Evolutionary conservation across 2,329 filamentous ascomycete species (phyloP).

Genomic region (Amphichorda felina): DNA sequence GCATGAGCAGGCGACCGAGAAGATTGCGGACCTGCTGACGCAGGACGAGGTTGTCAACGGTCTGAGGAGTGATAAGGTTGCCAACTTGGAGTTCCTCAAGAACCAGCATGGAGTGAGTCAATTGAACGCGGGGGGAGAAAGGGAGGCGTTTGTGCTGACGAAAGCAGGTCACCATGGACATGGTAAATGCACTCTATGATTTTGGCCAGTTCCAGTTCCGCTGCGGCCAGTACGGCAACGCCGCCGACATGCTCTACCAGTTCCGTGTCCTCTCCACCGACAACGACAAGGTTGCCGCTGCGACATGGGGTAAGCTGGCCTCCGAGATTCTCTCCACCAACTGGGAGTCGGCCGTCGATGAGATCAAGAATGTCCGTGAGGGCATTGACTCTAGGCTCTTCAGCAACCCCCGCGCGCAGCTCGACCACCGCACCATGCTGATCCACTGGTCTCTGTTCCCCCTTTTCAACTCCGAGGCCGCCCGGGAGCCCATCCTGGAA

Average conservation of each 20-base stretch:
- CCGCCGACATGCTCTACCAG: conserved; percentile 88
- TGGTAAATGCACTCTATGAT: conserved; percentile 92
- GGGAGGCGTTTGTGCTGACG: conserved; percentile 3
- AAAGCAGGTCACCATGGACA: conserved; percentile 68
- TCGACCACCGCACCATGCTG: conserved; percentile 92
- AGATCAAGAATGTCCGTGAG: conserved; percentile 83
- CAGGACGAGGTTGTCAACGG: conserved; percentile 85
- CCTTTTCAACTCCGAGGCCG: conserved; percentile 93
- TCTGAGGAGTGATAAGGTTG: conserved; percentile 90
- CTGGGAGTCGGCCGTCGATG: conserved; percentile 90
- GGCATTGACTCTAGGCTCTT: conserved; percentile 89
- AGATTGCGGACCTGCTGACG: conserved; percentile 76
- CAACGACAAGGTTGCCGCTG: conserved; percentile 91
- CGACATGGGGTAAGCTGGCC: conserved; percentile 96
- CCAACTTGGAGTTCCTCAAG: conserved; percentile 96
- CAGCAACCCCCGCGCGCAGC: conserved; percentile 90
- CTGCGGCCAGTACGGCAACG: conserved; percentile 85
- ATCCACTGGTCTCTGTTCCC: conserved; percentile 98
- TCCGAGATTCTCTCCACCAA: conserved; percentile 90
- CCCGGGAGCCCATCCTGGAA: conserved; percentile 83
- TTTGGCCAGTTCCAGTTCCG: conserved; percentile 97
- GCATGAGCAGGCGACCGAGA: conserved; percentile 76
- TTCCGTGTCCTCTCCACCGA: conserved; percentile 97
- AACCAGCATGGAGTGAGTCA: conserved; percentile 76
- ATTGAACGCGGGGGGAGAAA: neutral